A percentile compares a stretch with the other conserved stretches of the same genome.
These are phyloP conservation scores for Aspergillus affinis DNA, from an alignment of 495 filamentous ascomycete species.

Conservation along the genomic window DNA sequence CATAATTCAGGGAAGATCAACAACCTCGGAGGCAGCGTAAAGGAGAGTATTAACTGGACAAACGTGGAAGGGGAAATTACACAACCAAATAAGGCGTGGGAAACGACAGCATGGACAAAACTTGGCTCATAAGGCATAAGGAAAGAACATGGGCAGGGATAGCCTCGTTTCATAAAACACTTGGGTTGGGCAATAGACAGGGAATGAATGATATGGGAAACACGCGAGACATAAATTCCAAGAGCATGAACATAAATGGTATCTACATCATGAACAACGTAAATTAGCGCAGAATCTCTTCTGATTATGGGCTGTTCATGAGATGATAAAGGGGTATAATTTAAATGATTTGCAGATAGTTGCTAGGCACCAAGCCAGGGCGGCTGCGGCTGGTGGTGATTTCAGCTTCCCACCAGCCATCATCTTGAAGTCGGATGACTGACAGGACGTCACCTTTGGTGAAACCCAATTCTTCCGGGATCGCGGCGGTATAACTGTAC, in stretches of 20 bases:
- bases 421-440: conserved; percentile 89
- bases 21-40: background rate
- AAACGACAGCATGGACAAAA: background rate
- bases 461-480: conserved; percentile 93
- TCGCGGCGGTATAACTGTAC: conserved; percentile 92
- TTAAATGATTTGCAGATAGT: conserved; percentile 77
- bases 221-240: background rate
- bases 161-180: background rate
- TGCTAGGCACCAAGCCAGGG: conserved; percentile 90
- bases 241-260: conserved; percentile 14
- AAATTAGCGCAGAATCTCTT: conserved; percentile 10
- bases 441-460: conserved; percentile 89
- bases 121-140: background rate
- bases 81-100: background rate
- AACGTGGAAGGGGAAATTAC: background rate
- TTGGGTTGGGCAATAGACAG: background rate
- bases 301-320: conserved; percentile 26
- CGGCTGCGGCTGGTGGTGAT: conserved; percentile 72
- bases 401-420: conserved; percentile 99
- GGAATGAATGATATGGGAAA: background rate
- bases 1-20: background rate
- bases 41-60: background rate
- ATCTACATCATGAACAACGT: conserved; percentile 25
- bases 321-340: conserved; percentile 19
- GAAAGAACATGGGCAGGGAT: background rate